These are phyloP conservation scores for Pyrenochaeta sp. DNA, from an alignment of 2,329 filamentous ascomycete species.

Conservation along the genomic window DNA sequence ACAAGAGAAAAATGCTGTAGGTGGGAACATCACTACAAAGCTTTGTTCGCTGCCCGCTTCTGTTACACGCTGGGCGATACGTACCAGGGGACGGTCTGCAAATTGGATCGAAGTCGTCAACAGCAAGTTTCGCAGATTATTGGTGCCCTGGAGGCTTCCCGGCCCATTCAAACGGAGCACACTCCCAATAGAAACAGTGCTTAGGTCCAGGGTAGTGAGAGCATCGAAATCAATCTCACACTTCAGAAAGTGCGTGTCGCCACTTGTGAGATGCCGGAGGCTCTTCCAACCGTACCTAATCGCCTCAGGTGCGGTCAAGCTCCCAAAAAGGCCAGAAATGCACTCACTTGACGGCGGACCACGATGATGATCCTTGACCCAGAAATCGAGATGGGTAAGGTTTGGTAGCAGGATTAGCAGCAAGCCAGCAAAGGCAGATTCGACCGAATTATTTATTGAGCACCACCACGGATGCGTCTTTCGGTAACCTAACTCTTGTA, in stretches of 20 bases:
- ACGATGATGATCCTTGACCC: constrained; percentile 28
- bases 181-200: constrained; percentile 22
- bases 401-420: constrained; percentile 30
- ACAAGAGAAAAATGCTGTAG: neutral
- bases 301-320: constrained; percentile 11
- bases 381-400: constrained; percentile 26
- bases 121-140: constrained; percentile 19
- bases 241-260: constrained; percentile 26
- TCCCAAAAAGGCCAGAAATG: constrained; percentile 30
- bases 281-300: constrained; percentile 13
- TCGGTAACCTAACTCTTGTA: constrained; percentile 19
- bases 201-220: constrained; percentile 23
- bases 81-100: constrained; percentile 19
- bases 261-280: constrained; percentile 19
- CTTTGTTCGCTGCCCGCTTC: neutral
- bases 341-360: constrained; percentile 28
- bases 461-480: constrained; percentile 23
- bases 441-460: constrained; percentile 30
- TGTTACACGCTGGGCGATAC: neutral
- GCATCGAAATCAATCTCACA: constrained; percentile 21
- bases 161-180: constrained; percentile 32
- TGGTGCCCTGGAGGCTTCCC: constrained; percentile 26
- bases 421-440: constrained; percentile 33
- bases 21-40: neutral
- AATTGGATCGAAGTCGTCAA: constrained; percentile 27